A percentile compares a stretch with the other conserved stretches of the same genome.
Evolutionary conservation across 306 rosid species (phyloP).

Genomic region (Lathyrus aphaca): DNA sequence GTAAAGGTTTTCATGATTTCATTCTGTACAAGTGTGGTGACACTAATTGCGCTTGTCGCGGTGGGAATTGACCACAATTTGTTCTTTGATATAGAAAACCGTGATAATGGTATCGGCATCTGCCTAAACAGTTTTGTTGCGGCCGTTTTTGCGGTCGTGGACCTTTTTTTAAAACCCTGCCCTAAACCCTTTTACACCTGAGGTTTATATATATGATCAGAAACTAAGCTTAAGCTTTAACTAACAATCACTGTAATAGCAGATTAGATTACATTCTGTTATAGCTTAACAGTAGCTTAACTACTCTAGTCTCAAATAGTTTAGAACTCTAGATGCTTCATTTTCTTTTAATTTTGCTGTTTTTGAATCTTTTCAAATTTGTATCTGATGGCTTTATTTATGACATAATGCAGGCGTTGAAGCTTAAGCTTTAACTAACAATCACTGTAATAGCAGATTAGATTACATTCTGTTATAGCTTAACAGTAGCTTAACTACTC

Average conservation of each 20-base stretch:
- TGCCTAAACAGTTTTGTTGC: no score
- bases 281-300: neutral
- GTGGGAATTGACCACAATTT: no score
- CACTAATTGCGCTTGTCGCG: no score
- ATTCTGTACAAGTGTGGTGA: no score
- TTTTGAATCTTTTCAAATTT: conserved; percentile 18
- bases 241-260: neutral
- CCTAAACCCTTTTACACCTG: neutral
- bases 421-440: conserved; percentile 47
- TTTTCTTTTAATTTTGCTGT: conserved; percentile 18
- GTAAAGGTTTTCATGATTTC: no score
- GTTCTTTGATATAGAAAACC: no score
- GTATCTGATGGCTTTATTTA: conserved; percentile 29
- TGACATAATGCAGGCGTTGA: conserved; percentile 67
- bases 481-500: neutral
- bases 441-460: neutral
- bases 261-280: neutral
- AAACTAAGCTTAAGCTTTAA: neutral
- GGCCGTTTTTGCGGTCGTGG: no score
- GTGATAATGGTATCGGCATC: no score
- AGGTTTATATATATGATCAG: neutral
- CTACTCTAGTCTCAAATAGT: neutral
- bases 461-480: neutral
- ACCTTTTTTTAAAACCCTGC: neutral
- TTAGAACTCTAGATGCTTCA: conserved; percentile 28